Conservation (phyloP, 805 yeast species). For the Myxozyma lipomycoides region DNA sequence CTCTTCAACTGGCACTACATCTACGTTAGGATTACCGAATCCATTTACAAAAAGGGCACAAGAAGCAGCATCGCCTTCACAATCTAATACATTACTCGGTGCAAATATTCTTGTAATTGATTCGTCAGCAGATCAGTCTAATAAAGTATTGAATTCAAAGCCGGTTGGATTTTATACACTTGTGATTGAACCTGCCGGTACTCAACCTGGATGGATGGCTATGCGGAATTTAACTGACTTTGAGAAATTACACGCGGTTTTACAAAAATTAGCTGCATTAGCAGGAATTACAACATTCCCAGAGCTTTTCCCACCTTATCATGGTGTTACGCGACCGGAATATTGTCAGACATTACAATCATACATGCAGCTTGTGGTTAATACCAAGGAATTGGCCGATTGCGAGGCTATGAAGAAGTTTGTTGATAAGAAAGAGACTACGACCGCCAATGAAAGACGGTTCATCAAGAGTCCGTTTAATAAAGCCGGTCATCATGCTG, state of each 20-base stretch:
- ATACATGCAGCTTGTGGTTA: slow-evolving; percentile 27
- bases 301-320: slow-evolving; percentile 27
- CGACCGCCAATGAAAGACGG: slow-evolving; percentile 17
- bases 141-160: slow-evolving; percentile 10
- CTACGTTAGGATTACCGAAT: background rate
- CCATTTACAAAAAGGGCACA: background rate
- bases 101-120: slow-evolving; percentile 22
- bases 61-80: background rate
- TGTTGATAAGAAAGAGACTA: slow-evolving; percentile 27
- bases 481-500: background rate
- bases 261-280: slow-evolving; percentile 26
- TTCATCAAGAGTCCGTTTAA: slow-evolving; percentile 18
- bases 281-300: slow-evolving; percentile 28
- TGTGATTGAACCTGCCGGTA: slow-evolving; percentile 27
- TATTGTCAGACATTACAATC: slow-evolving; percentile 24
- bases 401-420: slow-evolving; percentile 31
- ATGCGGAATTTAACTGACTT: slow-evolving; percentile 27
- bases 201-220: slow-evolving; percentile 30
- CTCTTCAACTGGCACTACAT: background rate
- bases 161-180: slow-evolving; percentile 27
- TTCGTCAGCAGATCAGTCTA: slow-evolving; percentile 20
- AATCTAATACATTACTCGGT: slow-evolving; percentile 12
- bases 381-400: slow-evolving; percentile 28
- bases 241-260: slow-evolving; percentile 24
- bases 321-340: slow-evolving; percentile 21